Evolutionary conservation across 2,329 filamentous ascomycete species (phyloP).

Genomic region (Neobulgaria alba): DNA sequence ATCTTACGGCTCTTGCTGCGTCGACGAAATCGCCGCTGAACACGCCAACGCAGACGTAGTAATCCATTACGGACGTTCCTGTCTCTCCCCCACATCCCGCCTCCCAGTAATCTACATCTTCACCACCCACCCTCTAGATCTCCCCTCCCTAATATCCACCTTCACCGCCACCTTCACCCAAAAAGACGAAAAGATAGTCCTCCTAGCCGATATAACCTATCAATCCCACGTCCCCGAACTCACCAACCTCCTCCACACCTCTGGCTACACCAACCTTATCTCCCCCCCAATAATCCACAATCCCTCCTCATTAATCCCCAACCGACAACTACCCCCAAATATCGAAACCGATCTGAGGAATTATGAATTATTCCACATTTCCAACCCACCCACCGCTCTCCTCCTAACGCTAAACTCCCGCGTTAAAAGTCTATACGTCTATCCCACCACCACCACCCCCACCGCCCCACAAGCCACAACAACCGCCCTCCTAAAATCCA

Average conservation of each 20-base stretch:
- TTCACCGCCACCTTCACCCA: constrained; percentile 60
- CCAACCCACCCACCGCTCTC: constrained; percentile 70
- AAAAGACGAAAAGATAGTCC: constrained; percentile 53
- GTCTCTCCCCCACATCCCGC: constrained; percentile 79
- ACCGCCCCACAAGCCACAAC: constrained; percentile 5
- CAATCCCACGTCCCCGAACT: constrained; percentile 62
- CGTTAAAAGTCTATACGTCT: constrained; percentile 70
- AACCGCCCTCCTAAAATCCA: constrained; percentile 21
- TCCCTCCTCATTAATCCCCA: constrained; percentile 74
- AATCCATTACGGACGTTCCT: constrained; percentile 89
- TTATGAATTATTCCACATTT: constrained; percentile 76
- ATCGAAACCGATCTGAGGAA: constrained; percentile 28
- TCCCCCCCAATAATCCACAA: constrained; percentile 67
- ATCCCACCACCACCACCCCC: constrained; percentile 42
- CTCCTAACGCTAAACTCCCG: constrained; percentile 81
- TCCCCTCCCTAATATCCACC: constrained; percentile 43
- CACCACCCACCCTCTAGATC: constrained; percentile 62
- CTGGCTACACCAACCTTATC: constrained; percentile 63
- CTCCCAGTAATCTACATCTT: constrained; percentile 88
- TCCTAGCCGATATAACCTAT: constrained; percentile 89
- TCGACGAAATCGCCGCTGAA: constrained; percentile 93
- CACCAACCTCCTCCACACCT: constrained; percentile 40
- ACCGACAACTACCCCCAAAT: constrained; percentile 50
- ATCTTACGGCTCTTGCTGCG: constrained; percentile 93
- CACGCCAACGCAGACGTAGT: constrained; percentile 86